A percentile compares a stretch with the other conserved stretches of the same genome.
phyloP scores from a whole-genome alignment of 495 filamentous ascomycete species.

The Penicillium canescens region DNA sequence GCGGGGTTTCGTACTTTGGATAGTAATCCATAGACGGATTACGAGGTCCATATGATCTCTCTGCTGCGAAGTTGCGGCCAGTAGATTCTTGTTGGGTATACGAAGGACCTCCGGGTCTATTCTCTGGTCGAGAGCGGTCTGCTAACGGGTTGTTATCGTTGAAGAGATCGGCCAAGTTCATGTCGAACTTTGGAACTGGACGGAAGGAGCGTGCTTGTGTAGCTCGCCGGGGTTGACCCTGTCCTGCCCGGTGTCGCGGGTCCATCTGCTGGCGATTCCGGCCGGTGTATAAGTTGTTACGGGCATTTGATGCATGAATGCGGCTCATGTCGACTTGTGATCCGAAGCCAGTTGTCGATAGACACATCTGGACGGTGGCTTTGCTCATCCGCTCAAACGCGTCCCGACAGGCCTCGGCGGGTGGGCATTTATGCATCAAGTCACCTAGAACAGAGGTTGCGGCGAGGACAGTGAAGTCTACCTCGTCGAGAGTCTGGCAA shows the following conservation, averaged over 20 bases:
- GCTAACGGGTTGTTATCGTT: conserved; percentile 26
- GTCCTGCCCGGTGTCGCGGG: conserved; percentile 23
- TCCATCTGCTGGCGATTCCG: conserved; percentile 27
- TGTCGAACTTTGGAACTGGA: conserved; percentile 59
- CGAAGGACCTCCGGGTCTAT: conserved; percentile 10
- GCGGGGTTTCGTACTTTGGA: conserved; percentile 35
- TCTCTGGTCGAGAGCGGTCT: conserved; percentile 26
- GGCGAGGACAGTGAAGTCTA: conserved; percentile 94
- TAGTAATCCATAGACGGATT: conserved; percentile 44
- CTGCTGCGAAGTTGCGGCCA: conserved; percentile 23
- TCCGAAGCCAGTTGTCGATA: conserved; percentile 79
- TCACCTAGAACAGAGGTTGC: conserved; percentile 85
- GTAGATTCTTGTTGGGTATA: conserved; percentile 31
- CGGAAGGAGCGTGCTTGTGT: conserved; percentile 33
- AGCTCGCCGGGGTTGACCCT: conserved; percentile 26
- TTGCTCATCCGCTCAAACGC: conserved; percentile 95
- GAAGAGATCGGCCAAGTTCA: conserved; percentile 60
- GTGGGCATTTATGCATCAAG: conserved; percentile 75
- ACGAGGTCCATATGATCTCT: conserved; percentile 30
- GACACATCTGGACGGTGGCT: conserved; percentile 89
- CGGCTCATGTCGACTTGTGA: conserved; percentile 43
- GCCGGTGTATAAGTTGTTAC: conserved; percentile 19
- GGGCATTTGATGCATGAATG: conserved; percentile 14
- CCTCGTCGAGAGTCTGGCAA: conserved; percentile 80
- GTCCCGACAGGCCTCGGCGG: conserved; percentile 83